phyloP scores from a whole-genome alignment of 495 filamentous ascomycete species.

The Friedmanniomyces endolithicus region DNA sequence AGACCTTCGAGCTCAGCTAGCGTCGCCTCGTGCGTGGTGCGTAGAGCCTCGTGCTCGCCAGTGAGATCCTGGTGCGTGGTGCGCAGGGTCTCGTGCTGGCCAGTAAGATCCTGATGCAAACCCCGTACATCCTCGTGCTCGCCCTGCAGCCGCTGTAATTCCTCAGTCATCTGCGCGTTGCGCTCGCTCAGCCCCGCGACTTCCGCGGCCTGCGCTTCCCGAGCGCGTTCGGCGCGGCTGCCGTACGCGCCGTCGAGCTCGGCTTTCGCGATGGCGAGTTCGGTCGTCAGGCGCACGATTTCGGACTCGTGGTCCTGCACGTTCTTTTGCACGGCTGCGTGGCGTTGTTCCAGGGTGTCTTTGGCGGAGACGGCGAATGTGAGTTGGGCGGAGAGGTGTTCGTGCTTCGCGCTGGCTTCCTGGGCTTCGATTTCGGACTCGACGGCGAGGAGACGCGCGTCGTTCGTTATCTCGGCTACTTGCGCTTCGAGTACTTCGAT shows the following conservation, averaged over 20 bases:
- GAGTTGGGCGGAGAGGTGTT: background rate
- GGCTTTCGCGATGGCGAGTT: conserved; percentile 80
- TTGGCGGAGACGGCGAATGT: background rate
- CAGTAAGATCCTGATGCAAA: conserved; percentile 41
- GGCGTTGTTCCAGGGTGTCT: background rate
- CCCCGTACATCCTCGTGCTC: conserved; percentile 9
- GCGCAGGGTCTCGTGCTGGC: conserved; percentile 44
- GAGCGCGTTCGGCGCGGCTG: conserved; percentile 29
- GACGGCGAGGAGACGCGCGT: background rate
- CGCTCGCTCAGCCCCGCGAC: conserved; percentile 40
- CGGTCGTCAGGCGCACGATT: conserved; percentile 75
- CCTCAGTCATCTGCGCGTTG: conserved; percentile 35
- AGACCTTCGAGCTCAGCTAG: background rate
- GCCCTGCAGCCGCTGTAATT: conserved; percentile 10
- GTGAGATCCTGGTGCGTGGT: conserved; percentile 31
- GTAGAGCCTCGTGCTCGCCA: conserved; percentile 46
- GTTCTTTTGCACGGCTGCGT: conserved; percentile 41
- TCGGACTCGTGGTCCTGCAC: conserved; percentile 65
- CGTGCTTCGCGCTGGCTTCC: background rate
- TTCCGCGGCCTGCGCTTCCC: conserved; percentile 21
- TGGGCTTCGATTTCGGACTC: background rate
- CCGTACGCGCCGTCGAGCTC: conserved; percentile 91
- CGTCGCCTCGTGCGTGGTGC: background rate
- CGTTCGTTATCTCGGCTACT: conserved; percentile 1
- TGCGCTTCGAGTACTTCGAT: conserved; percentile 19